phyloP scores from a whole-genome alignment of 139 green algal species.

The Chlorella vulgaris region DNA sequence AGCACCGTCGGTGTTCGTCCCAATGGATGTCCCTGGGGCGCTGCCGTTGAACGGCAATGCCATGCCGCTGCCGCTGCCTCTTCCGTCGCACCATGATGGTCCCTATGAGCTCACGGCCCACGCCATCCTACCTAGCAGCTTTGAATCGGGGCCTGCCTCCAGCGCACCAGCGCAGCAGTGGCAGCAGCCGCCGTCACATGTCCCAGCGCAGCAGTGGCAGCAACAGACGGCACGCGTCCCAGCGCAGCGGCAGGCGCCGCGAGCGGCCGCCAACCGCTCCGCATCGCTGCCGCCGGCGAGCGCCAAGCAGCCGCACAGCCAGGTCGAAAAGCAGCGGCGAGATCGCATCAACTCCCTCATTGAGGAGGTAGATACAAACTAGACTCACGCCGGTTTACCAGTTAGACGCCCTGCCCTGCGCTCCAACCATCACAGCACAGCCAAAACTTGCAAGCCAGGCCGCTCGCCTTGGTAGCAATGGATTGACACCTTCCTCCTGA shows the following conservation, averaged over 20 bases:
- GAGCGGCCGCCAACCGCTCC: background rate
- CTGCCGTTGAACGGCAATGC: background rate
- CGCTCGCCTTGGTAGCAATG: background rate
- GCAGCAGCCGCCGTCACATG: background rate
- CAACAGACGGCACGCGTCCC: background rate
- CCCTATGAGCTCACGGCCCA: too few species aligned
- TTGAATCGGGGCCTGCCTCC: too few species aligned
- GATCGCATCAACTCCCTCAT: conserved; percentile 84
- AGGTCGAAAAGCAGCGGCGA: conserved; percentile 80
- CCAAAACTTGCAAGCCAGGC: background rate
- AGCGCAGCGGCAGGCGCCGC: background rate
- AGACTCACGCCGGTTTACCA: too few species aligned
- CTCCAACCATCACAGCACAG: too few species aligned
- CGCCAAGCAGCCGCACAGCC: conserved; percentile 67
- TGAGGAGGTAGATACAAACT: conserved; percentile 65
- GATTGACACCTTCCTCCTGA: too few species aligned
- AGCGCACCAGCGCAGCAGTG: background rate
- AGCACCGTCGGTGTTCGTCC: background rate
- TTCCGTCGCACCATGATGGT: background rate
- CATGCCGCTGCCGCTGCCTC: background rate
- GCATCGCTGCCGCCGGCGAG: background rate
- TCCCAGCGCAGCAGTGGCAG: background rate
- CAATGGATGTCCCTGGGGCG: background rate
- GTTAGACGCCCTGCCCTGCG: too few species aligned
- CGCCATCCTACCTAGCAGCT: too few species aligned